Percentiles rank a stretch among this genome's conserved stretches.
Evolutionary conservation across 352 stramenopile species (phyloP).

Genomic region (Peronosclerospora sorghi): DNA sequence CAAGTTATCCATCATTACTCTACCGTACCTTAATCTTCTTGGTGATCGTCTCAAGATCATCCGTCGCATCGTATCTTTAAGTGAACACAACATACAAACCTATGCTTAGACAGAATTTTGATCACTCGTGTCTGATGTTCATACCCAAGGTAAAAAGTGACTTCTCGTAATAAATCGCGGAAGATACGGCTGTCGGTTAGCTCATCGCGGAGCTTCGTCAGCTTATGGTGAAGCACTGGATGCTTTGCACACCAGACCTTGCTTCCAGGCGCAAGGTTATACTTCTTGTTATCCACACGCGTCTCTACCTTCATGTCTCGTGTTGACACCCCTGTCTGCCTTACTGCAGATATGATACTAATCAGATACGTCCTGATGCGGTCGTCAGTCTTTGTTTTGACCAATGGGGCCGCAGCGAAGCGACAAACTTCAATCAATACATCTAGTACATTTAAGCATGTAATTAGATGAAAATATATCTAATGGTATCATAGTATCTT

Average conservation of each 20-base stretch:
- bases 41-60: conserved; percentile 47
- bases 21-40: conserved; percentile 59
- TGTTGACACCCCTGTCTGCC: conserved; percentile 1
- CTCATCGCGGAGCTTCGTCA: conserved; percentile 93
- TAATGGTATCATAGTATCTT: conserved; percentile 6
- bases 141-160: conserved; percentile 97
- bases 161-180: conserved; percentile 91
- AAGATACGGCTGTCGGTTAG: conserved; percentile 89
- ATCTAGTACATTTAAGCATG: not conserved
- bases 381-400: conserved; percentile 6
- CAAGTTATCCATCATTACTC: no score
- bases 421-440: conserved; percentile 16
- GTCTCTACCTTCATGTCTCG: conserved; percentile 48
- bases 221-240: conserved; percentile 91
- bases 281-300: conserved; percentile 54
- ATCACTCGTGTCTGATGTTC: conserved; percentile 5
- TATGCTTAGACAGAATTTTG: not conserved
- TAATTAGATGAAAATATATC: not conserved
- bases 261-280: conserved; percentile 41
- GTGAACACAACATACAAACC: not conserved
- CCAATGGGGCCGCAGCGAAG: conserved; percentile 9
- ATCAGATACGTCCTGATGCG: not conserved
- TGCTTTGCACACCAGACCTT: conserved; percentile 84
- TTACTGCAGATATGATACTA: conserved; percentile 12
- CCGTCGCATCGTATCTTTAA: conserved; percentile 69